A percentile compares a stretch with the other conserved stretches of the same genome.
Conservation (phyloP, 2,329 filamentous ascomycete species). For the Scopulariopsis brevicaulis region DNA sequence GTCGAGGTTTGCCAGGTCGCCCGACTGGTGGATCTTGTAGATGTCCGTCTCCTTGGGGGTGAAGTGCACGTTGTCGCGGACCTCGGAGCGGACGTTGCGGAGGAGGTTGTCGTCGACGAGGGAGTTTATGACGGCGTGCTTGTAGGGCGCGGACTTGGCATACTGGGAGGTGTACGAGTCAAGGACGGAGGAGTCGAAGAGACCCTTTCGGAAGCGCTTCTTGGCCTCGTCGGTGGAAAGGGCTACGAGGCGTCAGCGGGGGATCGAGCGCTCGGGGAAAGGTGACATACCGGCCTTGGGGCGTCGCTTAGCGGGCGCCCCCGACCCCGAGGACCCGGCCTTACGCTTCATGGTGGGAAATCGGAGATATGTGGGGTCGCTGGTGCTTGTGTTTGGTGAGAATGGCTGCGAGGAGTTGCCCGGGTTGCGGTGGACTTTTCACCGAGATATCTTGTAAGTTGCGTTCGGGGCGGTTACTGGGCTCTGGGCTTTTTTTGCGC, state of each 20-base stretch:
- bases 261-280: slow-evolving; percentile 2
- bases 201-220: slow-evolving; percentile 50
- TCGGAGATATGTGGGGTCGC: background rate
- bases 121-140: slow-evolving; percentile 78
- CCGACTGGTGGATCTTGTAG: slow-evolving; percentile 98
- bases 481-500: background rate
- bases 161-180: slow-evolving; percentile 50
- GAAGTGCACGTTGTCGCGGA: slow-evolving; percentile 83
- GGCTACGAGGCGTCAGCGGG: slow-evolving; percentile 19
- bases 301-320: slow-evolving; percentile 39
- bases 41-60: slow-evolving; percentile 99
- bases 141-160: slow-evolving; percentile 61
- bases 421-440: background rate
- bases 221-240: slow-evolving; percentile 37
- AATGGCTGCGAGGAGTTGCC: background rate
- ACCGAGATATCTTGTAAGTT: background rate
- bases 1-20: slow-evolving; percentile 92
- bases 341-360: slow-evolving; percentile 48
- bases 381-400: background rate
- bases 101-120: slow-evolving; percentile 75
- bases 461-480: background rate
- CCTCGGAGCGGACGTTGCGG: slow-evolving; percentile 77
- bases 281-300: slow-evolving; percentile 32
- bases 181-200: slow-evolving; percentile 51
- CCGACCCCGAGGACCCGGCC: slow-evolving; percentile 32